Percentiles rank a stretch among this genome's conserved stretches.
These are phyloP conservation scores for Phytophthora cajani DNA, from an alignment of 352 stramenopile species.

Conservation along the genomic window DNA sequence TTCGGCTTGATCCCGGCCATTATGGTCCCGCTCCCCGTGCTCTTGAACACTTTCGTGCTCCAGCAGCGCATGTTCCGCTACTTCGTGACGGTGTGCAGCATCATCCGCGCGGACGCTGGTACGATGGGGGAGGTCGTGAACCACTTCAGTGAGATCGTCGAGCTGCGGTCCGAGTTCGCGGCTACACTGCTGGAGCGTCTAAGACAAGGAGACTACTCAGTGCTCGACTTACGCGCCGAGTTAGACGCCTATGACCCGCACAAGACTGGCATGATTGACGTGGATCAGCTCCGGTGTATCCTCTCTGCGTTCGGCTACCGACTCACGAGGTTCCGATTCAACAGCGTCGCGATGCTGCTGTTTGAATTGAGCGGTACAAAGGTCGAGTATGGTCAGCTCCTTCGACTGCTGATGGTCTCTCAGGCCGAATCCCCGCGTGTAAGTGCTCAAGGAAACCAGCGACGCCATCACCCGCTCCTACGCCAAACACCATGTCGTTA, in stretches of 20 bases:
- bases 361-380: slow-evolving; percentile 49
- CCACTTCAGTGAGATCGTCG: slow-evolving; percentile 68
- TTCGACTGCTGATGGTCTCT: slow-evolving; percentile 44
- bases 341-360: slow-evolving; percentile 62
- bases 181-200: slow-evolving; percentile 39
- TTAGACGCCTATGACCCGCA: slow-evolving; percentile 39
- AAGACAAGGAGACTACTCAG: slow-evolving; percentile 20
- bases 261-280: slow-evolving; percentile 43
- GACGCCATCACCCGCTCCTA: slow-evolving; percentile 33
- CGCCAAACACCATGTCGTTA: slow-evolving; percentile 20
- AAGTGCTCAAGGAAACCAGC: background rate
- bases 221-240: slow-evolving; percentile 44
- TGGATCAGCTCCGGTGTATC: slow-evolving; percentile 52
- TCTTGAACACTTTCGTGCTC: slow-evolving; percentile 69
- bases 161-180: slow-evolving; percentile 61
- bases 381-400: slow-evolving; percentile 57
- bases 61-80: slow-evolving; percentile 66
- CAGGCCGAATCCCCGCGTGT: slow-evolving; percentile 17
- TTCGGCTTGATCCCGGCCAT: slow-evolving; percentile 36
- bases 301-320: slow-evolving; percentile 51
- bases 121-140: slow-evolving; percentile 63
- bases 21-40: slow-evolving; percentile 44
- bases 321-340: slow-evolving; percentile 66
- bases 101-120: slow-evolving; percentile 58
- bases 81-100: slow-evolving; percentile 67